Base-by-base conservation (phyloP, 257 asterid species). In the Nicotiana tomentosiformis region DNA sequence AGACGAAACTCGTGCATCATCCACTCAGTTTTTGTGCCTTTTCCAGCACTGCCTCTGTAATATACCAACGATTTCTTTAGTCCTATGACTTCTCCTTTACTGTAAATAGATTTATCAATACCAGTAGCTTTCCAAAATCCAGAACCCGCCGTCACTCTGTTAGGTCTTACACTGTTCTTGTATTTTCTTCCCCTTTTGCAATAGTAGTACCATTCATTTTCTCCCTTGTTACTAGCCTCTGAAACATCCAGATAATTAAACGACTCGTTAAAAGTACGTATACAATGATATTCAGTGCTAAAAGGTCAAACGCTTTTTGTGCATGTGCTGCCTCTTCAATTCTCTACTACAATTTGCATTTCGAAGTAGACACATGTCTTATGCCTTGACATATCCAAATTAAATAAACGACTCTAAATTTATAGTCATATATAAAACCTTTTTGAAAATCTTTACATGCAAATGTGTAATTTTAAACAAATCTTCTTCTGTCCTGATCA, bases 181-280 rank as follows among this genome's bases (percentile, higher is more conserved):
- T 82, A 82, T 82, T 82, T 82, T 60, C 85, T 82, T 0, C 85
- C 81, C 32, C 85, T 82, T 72, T 82, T 82, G 77, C 85, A 82
- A 20, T 35, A 82, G 33, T 70, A 82, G 62, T 82, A 82, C 81
- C 81, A 82, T 78, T 82, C 85, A 33, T 58, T 82, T 8, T 72
- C 85, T 57, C 80, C 85, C 12, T 23, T 35, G 76, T 60, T 72
- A 35, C 72, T 56, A 3, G 23, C 29, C 56, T 58, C 85, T 82
- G 81, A 72, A 79, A 60, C 9, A 33, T 10, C 66, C 49, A 43
- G 2, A 43, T 43, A 32, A 32, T 32, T 32, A 39, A 39, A 39
- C 49, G 2, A 1, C 49, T 39, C 49, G 10, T 39, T 7, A 39
- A 39, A 7, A 39, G 2, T 39, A 39, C 26, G 26, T 23, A 23